phyloP scores from a whole-genome alignment of 2,329 filamentous ascomycete species.

The Fusarium keratoplasticum region DNA sequence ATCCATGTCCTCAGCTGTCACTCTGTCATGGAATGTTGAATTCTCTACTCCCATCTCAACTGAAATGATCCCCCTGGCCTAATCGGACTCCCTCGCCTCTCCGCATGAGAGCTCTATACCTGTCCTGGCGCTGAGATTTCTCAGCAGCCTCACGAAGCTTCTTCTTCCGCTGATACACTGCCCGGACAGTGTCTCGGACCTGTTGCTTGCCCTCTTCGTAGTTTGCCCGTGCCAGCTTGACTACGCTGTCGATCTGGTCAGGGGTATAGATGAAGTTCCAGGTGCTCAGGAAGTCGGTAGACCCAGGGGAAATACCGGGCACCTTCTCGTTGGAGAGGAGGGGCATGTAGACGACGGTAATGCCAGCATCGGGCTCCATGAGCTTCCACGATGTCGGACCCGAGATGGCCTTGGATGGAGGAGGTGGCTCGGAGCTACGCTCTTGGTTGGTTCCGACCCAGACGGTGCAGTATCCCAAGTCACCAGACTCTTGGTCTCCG shows the following conservation, averaged over 20 bases:
- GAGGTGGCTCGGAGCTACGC: conserved; percentile 66
- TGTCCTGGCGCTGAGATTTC: conserved; percentile 51
- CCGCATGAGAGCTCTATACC: conserved; percentile 60
- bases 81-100: conserved; percentile 65
- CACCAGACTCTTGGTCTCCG: conserved; percentile 61
- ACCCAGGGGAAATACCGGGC: conserved; percentile 83
- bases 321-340: conserved; percentile 86
- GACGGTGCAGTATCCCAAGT: conserved; percentile 90
- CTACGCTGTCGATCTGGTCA: conserved; percentile 87
- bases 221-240: conserved; percentile 85
- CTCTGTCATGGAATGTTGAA: conserved; percentile 9
- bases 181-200: conserved; percentile 81
- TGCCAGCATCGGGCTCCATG: conserved; percentile 82
- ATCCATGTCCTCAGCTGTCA: conserved; percentile 4
- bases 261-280: conserved; percentile 99
- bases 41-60: conserved; percentile 40
- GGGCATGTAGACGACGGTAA: conserved; percentile 91
- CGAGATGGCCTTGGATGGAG: conserved; percentile 64
- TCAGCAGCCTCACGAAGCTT: conserved; percentile 69
- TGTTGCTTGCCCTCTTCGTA: conserved; percentile 85
- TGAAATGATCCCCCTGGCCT: conserved; percentile 76
- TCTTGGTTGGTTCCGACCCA: conserved; percentile 92
- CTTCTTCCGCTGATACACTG: conserved; percentile 94
- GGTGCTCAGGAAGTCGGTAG: conserved; percentile 88
- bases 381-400: conserved; percentile 74